Conservation (phyloP, 768 basidiomycete species). For the Russula brevipes region DNA sequence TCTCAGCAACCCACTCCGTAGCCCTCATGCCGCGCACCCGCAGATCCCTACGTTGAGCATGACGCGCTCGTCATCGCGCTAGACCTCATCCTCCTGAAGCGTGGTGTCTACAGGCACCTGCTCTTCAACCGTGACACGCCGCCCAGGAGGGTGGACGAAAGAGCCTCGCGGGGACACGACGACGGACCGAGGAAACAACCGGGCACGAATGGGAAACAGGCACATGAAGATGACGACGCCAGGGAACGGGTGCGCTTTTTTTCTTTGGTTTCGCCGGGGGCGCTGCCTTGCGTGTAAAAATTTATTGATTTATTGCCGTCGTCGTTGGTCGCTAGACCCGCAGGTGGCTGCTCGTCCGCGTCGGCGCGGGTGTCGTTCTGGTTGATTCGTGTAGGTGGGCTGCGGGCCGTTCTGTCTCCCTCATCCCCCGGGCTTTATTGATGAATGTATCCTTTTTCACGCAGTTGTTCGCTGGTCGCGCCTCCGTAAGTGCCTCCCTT, state of each 20-base stretch:
- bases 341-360: conserved; percentile 53
- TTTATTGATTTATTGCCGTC: neutral
- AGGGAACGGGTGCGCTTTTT: conserved; percentile 11
- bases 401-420: neutral
- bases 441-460: neutral
- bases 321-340: conserved; percentile 41
- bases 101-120: conserved; percentile 76
- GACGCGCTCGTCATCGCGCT: conserved; percentile 66
- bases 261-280: neutral
- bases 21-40: conserved; percentile 60
- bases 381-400: conserved; percentile 64
- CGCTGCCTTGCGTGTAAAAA: too few species aligned
- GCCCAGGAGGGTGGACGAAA: conserved; percentile 42
- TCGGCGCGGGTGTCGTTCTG: conserved; percentile 54
- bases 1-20: conserved; percentile 29
- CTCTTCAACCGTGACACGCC: conserved; percentile 73
- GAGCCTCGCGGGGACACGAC: neutral
- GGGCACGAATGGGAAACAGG: conserved; percentile 29
- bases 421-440: conserved; percentile 19
- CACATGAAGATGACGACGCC: conserved; percentile 20
- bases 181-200: neutral
- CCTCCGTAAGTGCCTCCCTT: conserved; percentile 41
- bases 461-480: conserved; percentile 78
- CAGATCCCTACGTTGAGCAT: conserved; percentile 85
- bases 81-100: conserved; percentile 77